Base-by-base conservation (phyloP, 2,329 filamentous ascomycete species). In the Chaetothyriales sp. region DNA sequence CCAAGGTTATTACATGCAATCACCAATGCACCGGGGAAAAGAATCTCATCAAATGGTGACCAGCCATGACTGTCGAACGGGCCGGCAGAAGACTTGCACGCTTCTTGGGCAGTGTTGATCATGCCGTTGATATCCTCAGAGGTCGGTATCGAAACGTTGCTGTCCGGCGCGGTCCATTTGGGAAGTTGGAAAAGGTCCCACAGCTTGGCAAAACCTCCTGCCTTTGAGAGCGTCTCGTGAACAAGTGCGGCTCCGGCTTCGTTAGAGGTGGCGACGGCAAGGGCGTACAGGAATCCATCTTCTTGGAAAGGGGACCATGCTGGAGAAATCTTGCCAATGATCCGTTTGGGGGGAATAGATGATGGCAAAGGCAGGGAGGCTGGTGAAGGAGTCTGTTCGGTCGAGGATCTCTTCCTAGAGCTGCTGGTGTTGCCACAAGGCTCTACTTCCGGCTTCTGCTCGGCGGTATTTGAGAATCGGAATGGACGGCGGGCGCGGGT, bases 301-400 rank as follows among this genome's bases (percentile, higher is more conserved):
- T 56, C 54, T 6, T 53, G 47, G 37, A 55, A 55, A 20, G 52
- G 54, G 18, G 49, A 52, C 46, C 47, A 54, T 18, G 18, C 18
- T 15, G 49, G 18, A 44, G 10, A 25, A 6, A 18, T 18, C 22
- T 45, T 18, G 44, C 8, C 13, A 4, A 5, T 18, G 15, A 43
- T 25, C 18, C 22, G 22, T 19, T 46, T 40, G 7, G 20, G 47
- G 47, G 29, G 25, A 7, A 19, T 18, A 13, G 51, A 53, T 19
- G 46, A 18, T 9, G 54, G 51, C n/a, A 51, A 45, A 18, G 51
- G 47, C 19, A 58, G 43, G 33, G 40, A 49, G 15, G 46, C 29
- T n/a, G 56, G 51, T 33, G 56, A 54, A 18, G 55, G 53, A 2
- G 53, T 55, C 18, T 47, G n/a, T 25, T 33, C 48, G 18, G 44